Base-by-base conservation (phyloP, 129 eudicot species). In the Erigeron canadensis region DNA sequence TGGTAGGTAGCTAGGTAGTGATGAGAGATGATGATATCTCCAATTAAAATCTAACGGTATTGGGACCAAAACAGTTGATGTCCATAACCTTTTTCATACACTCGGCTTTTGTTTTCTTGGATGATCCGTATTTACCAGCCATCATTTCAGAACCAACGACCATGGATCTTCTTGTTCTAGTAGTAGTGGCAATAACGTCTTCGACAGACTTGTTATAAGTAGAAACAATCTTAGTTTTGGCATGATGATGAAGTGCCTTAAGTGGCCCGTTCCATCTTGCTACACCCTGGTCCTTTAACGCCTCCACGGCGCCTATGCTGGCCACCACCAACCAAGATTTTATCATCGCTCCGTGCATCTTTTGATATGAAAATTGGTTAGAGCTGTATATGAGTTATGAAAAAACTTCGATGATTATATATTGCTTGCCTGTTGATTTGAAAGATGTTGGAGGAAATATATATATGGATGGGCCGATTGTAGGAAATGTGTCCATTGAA, bases 1-100 rank as follows among this genome's bases (percentile, higher is more conserved):
- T n/a, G n/a, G n/a, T n/a, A n/a, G n/a, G n/a, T n/a, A n/a, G n/a
- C n/a, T n/a, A n/a, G n/a, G n/a, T n/a, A n/a, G n/a, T n/a, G n/a
- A n/a, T n/a, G n/a, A n/a, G n/a, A n/a, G n/a, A n/a, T n/a, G n/a
- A n/a, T n/a, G n/a, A n/a, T n/a, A n/a, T n/a, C n/a, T n/a, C n/a
- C n/a, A n/a, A 28, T 0, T 81, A 86, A 74, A 83, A 83, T 68
- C 91, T 71, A 47, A 83, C 70, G 28, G 87, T 83, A 73, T 23
- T 84, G 3, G 92, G 88, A 75, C 88, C 86, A 74, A 77, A 84
- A 37, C 83, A 81, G 60, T 77, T 79, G 67, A 84, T 28, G 15
- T 84, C 77, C 89, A 87, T 73, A 7, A 84, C 89, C 50, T 58
- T 87, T 8, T 79, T 68, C 65, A 79, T 40, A 37, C 78, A 75